Percentiles rank a stretch among this genome's conserved stretches.
Evolutionary conservation across 164 flowering plant species (phyloP).

Genomic region (Piper longum): DNA sequence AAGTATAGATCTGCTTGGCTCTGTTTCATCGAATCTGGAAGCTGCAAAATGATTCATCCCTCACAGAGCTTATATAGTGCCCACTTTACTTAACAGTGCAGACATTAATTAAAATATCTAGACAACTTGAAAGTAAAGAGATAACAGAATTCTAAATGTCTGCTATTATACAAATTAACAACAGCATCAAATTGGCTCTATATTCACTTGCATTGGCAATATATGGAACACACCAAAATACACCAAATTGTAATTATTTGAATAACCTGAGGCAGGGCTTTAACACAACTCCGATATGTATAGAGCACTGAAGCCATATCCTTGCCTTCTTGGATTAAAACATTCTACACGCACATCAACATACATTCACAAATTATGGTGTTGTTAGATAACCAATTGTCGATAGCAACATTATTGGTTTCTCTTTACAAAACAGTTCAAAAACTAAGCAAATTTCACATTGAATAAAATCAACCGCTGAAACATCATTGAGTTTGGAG

Average conservation of each 20-base stretch:
- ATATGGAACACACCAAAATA: neutral
- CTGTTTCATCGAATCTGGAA: constrained; percentile 98
- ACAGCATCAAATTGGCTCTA: neutral
- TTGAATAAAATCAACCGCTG: too few relatives aligned
- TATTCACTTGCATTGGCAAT: too few relatives aligned
- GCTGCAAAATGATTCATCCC: constrained; percentile 33
- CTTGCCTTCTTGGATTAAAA: constrained; percentile 78
- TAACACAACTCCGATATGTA: constrained; percentile 94
- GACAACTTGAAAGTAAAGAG: neutral
- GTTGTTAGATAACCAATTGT: neutral
- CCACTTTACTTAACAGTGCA: neutral
- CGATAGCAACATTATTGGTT: too few relatives aligned
- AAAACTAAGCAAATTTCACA: too few relatives aligned
- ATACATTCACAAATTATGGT: neutral
- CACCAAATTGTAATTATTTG: neutral
- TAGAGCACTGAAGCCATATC: constrained; percentile 98
- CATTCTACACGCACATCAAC: constrained; percentile 43
- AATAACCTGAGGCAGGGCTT: constrained; percentile 96
- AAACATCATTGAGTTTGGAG: too few relatives aligned
- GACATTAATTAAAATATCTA: neutral
- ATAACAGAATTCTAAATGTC: neutral
- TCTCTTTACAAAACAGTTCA: too few relatives aligned
- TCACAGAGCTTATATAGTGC: neutral
- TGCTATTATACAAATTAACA: too few relatives aligned
- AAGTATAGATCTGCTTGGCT: constrained; percentile 89